phyloP scores from a whole-genome alignment of 2,329 filamentous ascomycete species.

The Lachnellula cervina region DNA sequence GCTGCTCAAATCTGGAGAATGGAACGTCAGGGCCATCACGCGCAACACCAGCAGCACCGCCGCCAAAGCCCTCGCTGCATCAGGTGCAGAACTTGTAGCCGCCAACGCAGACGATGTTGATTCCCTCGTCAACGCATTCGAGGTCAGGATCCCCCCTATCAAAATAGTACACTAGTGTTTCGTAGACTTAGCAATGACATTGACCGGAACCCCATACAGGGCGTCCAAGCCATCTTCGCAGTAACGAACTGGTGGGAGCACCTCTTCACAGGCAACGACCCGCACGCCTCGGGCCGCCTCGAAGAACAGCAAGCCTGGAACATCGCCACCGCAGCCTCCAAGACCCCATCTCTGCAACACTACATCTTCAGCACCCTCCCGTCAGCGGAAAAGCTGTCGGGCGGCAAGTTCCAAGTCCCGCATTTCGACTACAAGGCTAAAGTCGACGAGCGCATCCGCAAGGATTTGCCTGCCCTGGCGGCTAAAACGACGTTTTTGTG shows the following conservation, averaged over 20 bases:
- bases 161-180: not conserved
- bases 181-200: not conserved
- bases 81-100: slow-evolving; percentile 39
- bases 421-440: slow-evolving; percentile 31
- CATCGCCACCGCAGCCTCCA: slow-evolving; percentile 38
- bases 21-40: slow-evolving; percentile 42
- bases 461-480: slow-evolving; percentile 16
- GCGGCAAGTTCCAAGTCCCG: slow-evolving; percentile 34
- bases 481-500: slow-evolving; percentile 29
- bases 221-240: slow-evolving; percentile 47
- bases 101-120: slow-evolving; percentile 38
- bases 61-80: slow-evolving; percentile 35
- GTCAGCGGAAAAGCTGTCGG: slow-evolving; percentile 32
- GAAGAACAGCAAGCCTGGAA: too few species aligned
- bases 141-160: not conserved
- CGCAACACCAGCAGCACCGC: slow-evolving; percentile 38
- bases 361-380: slow-evolving; percentile 40
- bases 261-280: slow-evolving; percentile 37
- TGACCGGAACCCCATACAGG: slow-evolving; percentile 11
- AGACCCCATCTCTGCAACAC: slow-evolving; percentile 37
- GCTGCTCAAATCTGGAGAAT: slow-evolving; percentile 35
- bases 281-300: too few species aligned
- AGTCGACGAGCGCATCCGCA: slow-evolving; percentile 24
- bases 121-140: slow-evolving; percentile 37
- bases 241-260: slow-evolving; percentile 52